Base-by-base conservation (phyloP, 495 filamentous ascomycete species). In the Aspergillus campestris region DNA sequence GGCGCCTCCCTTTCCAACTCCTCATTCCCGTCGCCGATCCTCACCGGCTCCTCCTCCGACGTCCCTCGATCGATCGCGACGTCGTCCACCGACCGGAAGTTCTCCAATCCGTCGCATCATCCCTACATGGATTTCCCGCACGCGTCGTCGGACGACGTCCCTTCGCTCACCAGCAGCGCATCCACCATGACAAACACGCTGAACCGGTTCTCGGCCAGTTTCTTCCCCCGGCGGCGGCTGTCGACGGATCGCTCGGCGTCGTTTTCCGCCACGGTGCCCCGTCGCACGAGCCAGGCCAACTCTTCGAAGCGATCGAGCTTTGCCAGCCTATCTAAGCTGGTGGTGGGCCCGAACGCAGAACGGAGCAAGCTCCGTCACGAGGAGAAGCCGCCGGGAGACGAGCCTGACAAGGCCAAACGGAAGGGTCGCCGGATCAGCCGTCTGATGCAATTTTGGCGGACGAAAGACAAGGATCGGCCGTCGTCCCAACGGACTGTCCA, bases 401-500 rank as follows among this genome's bases (percentile, higher is more conserved):
- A 75, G 36, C 62, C 67, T 10, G 80, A 85, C 42, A 82, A 78
- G 63, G 73, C 73, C 43, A 89, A 82, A 60, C 77, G 75, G 53
- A 91, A 84, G 62, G 74, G 80, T 15, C 86, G 80, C 52, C 77
- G 87, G 31, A 67, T 94, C 32, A 88, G 86, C 58, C 80, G 84
- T 31, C 68, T 92, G 57, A 82, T 92, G 78, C 82, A 86, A 45
- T 94, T 92, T 56, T 92, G 85, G 84, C 87, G 83, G 59, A 63
- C 74, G 11, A 77, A 70, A 49, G 74, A 75, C 37, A 75, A 73
- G 46, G 65, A 71, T 29, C 65, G 57, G 51, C 18, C 18, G 4
- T 31, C 53, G 33, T 44, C 48, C 18, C 52, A 49, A 13, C 47
- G 55, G 38, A 31, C 49, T 32, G 24, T 53, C 40, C 42, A 42